Evolutionary conservation across 2,329 filamentous ascomycete genomes (phyloP).

Genomic region (Ceratocystis destructans): DNA sequence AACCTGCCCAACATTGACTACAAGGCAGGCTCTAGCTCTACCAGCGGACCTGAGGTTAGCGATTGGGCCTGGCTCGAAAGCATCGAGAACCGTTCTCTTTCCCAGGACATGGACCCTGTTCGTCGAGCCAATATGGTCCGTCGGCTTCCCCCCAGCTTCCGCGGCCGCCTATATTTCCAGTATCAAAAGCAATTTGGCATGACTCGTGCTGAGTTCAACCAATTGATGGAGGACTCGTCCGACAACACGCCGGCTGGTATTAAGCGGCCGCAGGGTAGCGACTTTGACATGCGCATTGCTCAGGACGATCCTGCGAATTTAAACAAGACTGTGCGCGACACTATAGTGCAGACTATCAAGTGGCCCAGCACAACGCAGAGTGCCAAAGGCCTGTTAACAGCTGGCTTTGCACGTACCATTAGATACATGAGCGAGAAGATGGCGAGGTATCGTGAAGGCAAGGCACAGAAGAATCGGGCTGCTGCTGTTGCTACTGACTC

Average conservation of each 20-base stretch:
- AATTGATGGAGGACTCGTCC: constrained; percentile 64
- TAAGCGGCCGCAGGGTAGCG: constrained; percentile 60
- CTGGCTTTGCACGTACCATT: constrained; percentile 54
- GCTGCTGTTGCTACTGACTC: neutral
- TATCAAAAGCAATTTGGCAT: constrained; percentile 87
- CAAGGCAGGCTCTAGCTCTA: constrained; percentile 36
- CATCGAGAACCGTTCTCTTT: constrained; percentile 50
- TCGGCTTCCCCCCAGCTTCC: constrained; percentile 72
- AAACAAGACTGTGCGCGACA: constrained; percentile 53
- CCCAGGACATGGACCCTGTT: constrained; percentile 84
- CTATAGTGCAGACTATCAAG: constrained; percentile 75
- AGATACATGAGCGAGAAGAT: constrained; percentile 76
- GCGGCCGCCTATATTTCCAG: constrained; percentile 81
- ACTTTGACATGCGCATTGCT: constrained; percentile 77
- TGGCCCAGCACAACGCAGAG: constrained; percentile 89
- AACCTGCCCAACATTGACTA: constrained; percentile 82
- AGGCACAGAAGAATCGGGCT: constrained; percentile 21
- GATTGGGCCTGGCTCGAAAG: constrained; percentile 31
- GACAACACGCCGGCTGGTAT: constrained; percentile 58
- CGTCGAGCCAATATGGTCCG: constrained; percentile 94
- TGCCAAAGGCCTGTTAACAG: constrained; percentile 69
- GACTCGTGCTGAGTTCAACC: constrained; percentile 66
- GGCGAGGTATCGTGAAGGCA: constrained; percentile 44
- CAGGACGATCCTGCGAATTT: constrained; percentile 52
- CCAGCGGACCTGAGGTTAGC: constrained; percentile 49